Base-by-base conservation (phyloP, 768 basidiomycete genomes). In the Cyclocybe aegerita region DNA sequence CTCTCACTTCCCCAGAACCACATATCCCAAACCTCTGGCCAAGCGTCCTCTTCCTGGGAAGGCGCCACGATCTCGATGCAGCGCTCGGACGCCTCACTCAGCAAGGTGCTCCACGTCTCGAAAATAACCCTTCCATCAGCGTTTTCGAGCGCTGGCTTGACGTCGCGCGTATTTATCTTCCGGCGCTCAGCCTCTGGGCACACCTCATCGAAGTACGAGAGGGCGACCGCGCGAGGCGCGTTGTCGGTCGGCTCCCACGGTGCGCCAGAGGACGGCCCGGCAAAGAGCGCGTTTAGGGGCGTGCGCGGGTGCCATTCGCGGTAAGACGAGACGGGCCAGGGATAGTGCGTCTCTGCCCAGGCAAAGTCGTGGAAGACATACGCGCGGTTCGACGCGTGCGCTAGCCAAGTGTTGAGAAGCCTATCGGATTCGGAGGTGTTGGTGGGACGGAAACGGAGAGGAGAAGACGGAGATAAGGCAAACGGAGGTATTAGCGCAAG, bases 311-410 rank as follows among this genome's bases (percentile, higher is more conserved):
- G 55, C 51, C 46, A 50, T 15, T 61, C 52, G n/a, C 54, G 59
- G 42, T 57, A 59, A 44, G 67, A 60, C 17, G 46, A 43, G 38
- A 59, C 49, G 7, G 67, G 70, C 73, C 77, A 79, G 6, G 74
- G 71, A 57, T 76, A 80, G 57, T 77, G 70, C 1, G 69, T 62
- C 8, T 59, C 59, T 32, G 71, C 70, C 76, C 76, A 79, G n/a
- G 70, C 39, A 55, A 76, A 79, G 45, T 75, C 73, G 49, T 72
- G 67, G 62, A 79, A 80, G 1, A 81, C 80, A 43, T 80, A 82
- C 9, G 76, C 68, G 10, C 81, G 74, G 14, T 74, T 71, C 0
- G 80, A 76, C 35, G 69, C 66, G 53, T 78, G 75, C 0, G 81
- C 79, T 10, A 83, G 71, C 57, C 76, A 72, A 2, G 77, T 68